Conservation (phyloP, 371 early-diverging fungal species). For the Batrachochytrium dendrobatidis region DNA sequence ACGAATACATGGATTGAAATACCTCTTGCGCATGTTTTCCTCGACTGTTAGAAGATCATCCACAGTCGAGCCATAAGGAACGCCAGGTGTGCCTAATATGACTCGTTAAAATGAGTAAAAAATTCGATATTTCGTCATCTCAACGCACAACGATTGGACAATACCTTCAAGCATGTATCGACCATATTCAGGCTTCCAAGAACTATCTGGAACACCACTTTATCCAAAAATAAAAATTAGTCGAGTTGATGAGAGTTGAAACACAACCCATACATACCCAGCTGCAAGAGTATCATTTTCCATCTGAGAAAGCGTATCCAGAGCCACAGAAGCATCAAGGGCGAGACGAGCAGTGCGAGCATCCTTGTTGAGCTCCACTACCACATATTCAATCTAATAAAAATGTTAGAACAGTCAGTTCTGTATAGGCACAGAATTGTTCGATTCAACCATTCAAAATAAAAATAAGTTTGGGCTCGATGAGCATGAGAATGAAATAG, state of each 20-base stretch:
- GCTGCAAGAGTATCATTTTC: constrained; percentile 42
- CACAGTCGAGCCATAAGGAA: constrained; percentile 82
- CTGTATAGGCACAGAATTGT: too few relatives aligned
- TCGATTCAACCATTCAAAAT: too few relatives aligned
- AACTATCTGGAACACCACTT: constrained; percentile 28
- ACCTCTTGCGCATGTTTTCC: constrained; percentile 77
- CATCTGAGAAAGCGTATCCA: constrained; percentile 64
- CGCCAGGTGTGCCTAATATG: constrained; percentile 71
- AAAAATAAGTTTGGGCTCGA: too few relatives aligned
- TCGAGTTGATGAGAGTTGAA: neutral
- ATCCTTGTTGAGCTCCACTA: constrained; percentile 72
- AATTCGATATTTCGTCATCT: neutral
- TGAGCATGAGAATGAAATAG: too few relatives aligned
- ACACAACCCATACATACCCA: constrained; percentile 16
- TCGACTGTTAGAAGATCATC: constrained; percentile 79
- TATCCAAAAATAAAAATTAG: neutral
- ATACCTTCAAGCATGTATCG: constrained; percentile 89
- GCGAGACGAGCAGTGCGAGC: constrained; percentile 65
- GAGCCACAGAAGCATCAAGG: constrained; percentile 75
- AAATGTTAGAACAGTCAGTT: too few relatives aligned
- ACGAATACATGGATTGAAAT: constrained; percentile 1
- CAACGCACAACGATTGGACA: neutral
- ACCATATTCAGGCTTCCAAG: constrained; percentile 95
- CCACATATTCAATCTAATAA: constrained; percentile 92
- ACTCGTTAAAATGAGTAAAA: neutral